Evolutionary conservation across 2,329 filamentous ascomycete species (phyloP).

Genomic region (Aureobasidium uvarum): DNA sequence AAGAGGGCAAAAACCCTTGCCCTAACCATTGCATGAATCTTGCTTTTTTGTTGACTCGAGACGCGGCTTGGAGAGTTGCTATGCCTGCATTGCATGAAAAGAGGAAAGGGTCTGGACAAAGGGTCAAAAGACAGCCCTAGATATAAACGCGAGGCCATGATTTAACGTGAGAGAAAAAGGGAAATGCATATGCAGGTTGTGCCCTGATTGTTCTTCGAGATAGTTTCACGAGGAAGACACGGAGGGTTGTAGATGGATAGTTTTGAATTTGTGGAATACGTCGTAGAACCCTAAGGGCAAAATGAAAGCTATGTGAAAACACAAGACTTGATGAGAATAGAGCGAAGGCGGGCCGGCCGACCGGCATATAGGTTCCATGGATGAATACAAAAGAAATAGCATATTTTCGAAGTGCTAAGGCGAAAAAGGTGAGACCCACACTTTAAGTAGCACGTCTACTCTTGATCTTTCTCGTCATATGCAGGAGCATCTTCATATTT

Average conservation of each 20-base stretch:
- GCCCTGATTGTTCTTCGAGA: neutral
- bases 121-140: neutral
- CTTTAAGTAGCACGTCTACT: neutral
- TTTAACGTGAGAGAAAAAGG: neutral
- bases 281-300: too few species aligned
- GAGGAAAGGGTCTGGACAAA: neutral
- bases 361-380: neutral
- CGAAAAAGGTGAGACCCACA: neutral
- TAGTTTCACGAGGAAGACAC: neutral
- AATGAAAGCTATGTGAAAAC: neutral
- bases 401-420: neutral
- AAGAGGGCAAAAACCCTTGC: neutral
- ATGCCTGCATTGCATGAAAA: neutral
- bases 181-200: neutral
- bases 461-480: conserved; percentile 34
- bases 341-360: conserved; percentile 13
- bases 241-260: neutral
- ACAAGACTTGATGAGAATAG: neutral
- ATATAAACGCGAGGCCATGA: neutral
- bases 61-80: neutral
- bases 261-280: neutral
- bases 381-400: neutral
- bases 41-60: neutral
- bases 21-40: neutral
- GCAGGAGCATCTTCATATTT: conserved; percentile 39